A percentile compares a stretch with the other conserved stretches of the same genome.
phyloP scores from a whole-genome alignment of 768 basidiomycete species.

The Termitomyces bulborhizus region DNA sequence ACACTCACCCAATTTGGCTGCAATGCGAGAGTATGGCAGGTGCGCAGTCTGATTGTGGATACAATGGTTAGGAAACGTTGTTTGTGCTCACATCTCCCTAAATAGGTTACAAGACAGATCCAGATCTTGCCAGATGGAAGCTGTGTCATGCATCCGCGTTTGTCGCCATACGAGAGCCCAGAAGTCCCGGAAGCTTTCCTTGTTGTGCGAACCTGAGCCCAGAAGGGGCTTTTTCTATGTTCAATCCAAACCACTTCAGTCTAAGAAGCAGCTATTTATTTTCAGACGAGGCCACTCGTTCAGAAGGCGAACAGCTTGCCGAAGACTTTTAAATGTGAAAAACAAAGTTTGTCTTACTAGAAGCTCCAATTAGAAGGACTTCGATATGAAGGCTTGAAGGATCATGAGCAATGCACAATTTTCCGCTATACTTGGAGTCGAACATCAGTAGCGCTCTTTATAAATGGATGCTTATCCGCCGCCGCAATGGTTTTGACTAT shows the following conservation, averaged over 20 bases:
- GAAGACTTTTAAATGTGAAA: no score
- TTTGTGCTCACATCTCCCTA: neutral
- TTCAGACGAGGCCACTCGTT: no score
- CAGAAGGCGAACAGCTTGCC: neutral
- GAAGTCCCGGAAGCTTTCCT: slow-evolving; percentile 71
- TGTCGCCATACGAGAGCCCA: slow-evolving; percentile 54
- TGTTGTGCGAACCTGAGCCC: slow-evolving; percentile 47
- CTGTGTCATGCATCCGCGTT: slow-evolving; percentile 26
- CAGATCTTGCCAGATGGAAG: slow-evolving; percentile 30
- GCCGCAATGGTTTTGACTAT: neutral
- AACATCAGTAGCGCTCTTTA: neutral
- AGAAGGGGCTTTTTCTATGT: neutral
- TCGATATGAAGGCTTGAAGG: neutral
- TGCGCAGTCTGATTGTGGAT: slow-evolving; percentile 15
- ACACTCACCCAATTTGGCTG: slow-evolving; percentile 60
- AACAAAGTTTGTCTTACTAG: no score
- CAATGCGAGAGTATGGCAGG: slow-evolving; percentile 68
- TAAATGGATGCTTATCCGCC: neutral
- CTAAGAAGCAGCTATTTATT: no score
- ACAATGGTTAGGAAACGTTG: neutral
- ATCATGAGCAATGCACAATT: neutral
- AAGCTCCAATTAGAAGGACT: no score
- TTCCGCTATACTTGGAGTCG: neutral
- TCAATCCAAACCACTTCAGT: neutral
- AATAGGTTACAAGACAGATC: slow-evolving; percentile 42